A percentile compares a stretch with the other conserved stretches of the same genome.
Conservation (phyloP, 495 filamentous ascomycete species). For the Podospora pseudoanserina region DNA sequence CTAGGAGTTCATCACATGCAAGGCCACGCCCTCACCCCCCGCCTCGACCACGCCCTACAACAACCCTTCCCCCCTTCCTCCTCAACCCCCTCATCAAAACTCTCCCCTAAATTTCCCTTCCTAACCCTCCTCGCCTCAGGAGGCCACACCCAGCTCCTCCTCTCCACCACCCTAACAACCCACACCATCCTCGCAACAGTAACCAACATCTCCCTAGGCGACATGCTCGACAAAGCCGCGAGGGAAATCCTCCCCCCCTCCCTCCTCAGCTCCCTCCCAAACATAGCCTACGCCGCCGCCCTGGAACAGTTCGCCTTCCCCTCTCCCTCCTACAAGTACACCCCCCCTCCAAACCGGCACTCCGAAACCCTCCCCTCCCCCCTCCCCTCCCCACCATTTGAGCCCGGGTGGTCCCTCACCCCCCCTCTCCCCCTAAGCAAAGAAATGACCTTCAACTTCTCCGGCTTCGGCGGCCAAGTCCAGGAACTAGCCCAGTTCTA, state of each 20-base stretch:
- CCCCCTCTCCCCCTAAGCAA: conserved; percentile 31
- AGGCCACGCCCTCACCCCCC: conserved; percentile 84
- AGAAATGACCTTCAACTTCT: conserved; percentile 39
- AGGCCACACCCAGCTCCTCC: conserved; percentile 83
- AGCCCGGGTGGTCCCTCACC: conserved; percentile 30
- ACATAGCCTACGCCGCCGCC: conserved; percentile 70
- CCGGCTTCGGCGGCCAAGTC: conserved; percentile 35
- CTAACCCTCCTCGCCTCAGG: conserved; percentile 87
- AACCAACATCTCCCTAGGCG: conserved; percentile 74
- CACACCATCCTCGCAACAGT: conserved; percentile 71
- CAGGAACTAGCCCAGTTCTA: conserved; percentile 25
- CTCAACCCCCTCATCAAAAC: not conserved
- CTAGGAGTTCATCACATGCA: conserved; percentile 96
- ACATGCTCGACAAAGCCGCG: conserved; percentile 79
- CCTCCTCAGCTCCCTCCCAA: conserved; percentile 40
- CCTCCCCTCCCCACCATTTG: conserved; percentile 13
- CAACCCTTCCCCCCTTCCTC: conserved; percentile 9
- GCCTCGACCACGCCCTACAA: conserved; percentile 65
- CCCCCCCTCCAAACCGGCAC: conserved; percentile 48
- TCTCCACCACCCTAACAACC: conserved; percentile 57
- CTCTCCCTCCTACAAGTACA: conserved; percentile 46
- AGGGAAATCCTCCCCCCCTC: conserved; percentile 62
- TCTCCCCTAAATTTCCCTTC: conserved; percentile 65
- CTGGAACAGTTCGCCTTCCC: conserved; percentile 80
- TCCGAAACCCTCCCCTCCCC: conserved; percentile 46